Conservation (phyloP, 2,329 filamentous ascomycete genomes). For the Colletotrichum australisinense region DNA sequence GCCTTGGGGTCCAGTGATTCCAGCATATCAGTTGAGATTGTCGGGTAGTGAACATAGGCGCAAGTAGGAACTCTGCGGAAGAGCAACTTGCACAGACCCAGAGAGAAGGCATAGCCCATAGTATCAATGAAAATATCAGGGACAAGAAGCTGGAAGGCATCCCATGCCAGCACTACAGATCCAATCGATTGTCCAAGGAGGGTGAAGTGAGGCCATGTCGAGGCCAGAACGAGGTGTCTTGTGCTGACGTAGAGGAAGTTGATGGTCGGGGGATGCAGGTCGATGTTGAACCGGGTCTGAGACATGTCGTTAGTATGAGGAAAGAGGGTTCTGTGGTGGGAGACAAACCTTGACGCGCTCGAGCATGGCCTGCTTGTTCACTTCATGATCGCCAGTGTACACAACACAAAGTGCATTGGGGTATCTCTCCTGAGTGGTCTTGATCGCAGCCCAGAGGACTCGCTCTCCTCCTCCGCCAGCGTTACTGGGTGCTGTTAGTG, state of each 20-base stretch:
- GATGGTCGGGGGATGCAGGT: slow-evolving; percentile 83
- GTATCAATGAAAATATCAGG: slow-evolving; percentile 97
- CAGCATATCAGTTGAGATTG: slow-evolving; percentile 98
- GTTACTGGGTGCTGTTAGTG: slow-evolving; percentile 69
- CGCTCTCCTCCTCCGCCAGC: slow-evolving; percentile 95
- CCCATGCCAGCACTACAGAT: slow-evolving; percentile 87
- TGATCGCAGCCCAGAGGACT: slow-evolving; percentile 95
- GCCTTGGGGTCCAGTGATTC: slow-evolving; percentile 77
- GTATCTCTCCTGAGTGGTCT: slow-evolving; percentile 89
- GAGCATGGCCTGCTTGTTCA: slow-evolving; percentile 83
- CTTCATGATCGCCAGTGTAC: slow-evolving; percentile 95
- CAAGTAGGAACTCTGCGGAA: slow-evolving; percentile 86
- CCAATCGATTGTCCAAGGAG: slow-evolving; percentile 94
- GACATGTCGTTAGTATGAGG: slow-evolving; percentile 10
- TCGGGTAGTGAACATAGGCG: slow-evolving; percentile 97
- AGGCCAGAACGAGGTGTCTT: slow-evolving; percentile 85
- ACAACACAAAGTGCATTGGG: slow-evolving; percentile 90
- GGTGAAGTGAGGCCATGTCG: slow-evolving; percentile 92
- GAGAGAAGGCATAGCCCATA: slow-evolving; percentile 95
- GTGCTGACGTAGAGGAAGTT: slow-evolving; percentile 93
- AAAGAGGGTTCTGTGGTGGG: slow-evolving; percentile 19
- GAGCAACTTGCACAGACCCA: slow-evolving; percentile 84
- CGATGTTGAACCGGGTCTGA: slow-evolving; percentile 90
- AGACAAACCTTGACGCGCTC: slow-evolving; percentile 75
- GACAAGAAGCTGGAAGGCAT: slow-evolving; percentile 90